These are phyloP conservation scores for Pezicula rhizophila DNA, from an alignment of 2,329 filamentous ascomycete genomes.

Conservation along the genomic window DNA sequence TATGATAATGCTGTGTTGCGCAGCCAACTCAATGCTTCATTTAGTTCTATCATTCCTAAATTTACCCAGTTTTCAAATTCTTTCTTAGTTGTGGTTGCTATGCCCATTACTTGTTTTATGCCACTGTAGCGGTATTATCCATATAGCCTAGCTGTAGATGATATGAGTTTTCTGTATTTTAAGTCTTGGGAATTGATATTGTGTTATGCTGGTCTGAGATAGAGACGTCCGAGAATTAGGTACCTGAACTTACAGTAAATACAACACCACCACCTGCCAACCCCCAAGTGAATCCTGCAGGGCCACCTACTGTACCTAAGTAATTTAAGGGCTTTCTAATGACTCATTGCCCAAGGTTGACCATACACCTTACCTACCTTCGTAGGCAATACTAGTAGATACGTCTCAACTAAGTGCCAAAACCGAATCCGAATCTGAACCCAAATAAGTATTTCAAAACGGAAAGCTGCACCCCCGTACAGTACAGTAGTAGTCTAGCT, in stretches of 20 bases:
- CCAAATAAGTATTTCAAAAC: too few species aligned
- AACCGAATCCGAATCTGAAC: too few species aligned
- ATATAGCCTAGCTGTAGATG: conserved; percentile 36
- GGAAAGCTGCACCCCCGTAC: too few species aligned
- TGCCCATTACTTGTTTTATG: conserved; percentile 35
- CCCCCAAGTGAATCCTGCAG: conserved; percentile 39
- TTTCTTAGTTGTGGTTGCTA: conserved; percentile 48
- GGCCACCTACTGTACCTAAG: conserved; percentile 14
- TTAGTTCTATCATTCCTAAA: conserved; percentile 55
- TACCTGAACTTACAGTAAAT: conserved; percentile 25
- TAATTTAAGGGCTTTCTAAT: too few species aligned
- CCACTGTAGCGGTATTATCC: conserved; percentile 48
- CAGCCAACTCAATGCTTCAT: conserved; percentile 61
- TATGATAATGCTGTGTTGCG: conserved; percentile 63
- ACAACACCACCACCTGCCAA: conserved; percentile 42
- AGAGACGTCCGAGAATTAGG: neutral
- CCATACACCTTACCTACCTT: too few species aligned
- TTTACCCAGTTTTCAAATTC: conserved; percentile 53
- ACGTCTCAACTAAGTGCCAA: too few species aligned
- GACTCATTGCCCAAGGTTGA: too few species aligned
- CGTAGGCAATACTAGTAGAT: too few species aligned
- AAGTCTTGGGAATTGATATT: neutral
- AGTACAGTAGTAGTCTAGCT: too few species aligned
- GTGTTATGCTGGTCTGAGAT: neutral
- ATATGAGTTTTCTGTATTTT: neutral